Evolutionary conservation across 805 yeast genomes (phyloP), one percentile per base, ranked within the genome.

Genomic region (Candida nonsorbophila): DNA sequence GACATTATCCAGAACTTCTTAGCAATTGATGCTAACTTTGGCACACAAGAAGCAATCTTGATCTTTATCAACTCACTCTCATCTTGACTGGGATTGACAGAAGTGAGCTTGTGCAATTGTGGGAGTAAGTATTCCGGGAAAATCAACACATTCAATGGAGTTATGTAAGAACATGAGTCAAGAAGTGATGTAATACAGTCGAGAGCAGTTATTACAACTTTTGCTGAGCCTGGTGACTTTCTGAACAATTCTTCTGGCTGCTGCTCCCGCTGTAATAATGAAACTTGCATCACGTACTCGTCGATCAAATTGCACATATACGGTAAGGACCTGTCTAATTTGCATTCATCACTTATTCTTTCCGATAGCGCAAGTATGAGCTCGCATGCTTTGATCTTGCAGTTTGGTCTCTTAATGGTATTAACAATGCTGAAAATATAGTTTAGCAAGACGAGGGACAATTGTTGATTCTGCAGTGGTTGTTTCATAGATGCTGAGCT

Each of bases 71-170:
- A 11, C 82, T 45, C 25, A 37, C 36, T 14, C 25, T 43, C 32
- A 37, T 37, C 15, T 43, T 56, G 6, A 5, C 20, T 25, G 13
- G 14, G 11, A 7, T 45, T 48, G 2, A 33, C 29, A 8, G 17
- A 23, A n/a, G 23, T 17, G 8, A 34, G 28, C 25, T 34, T 28
- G 11, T 22, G 25, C 5, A 90, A 48, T 32, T 82, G 71, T 0
- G 96, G 97, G 4, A 84, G 47, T 14, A 90, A 60, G 50, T 86
- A 90, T 40, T 88, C 97, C 0, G 87, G 74, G 46, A 87, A 86
- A 3, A 90, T 58, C 26, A 77, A 69, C 11, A 74, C 81, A 47
- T 92, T 90, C 20, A 85, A 70, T 0, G 90, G 84, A 0, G 83
- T 77, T 7, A 88, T 67, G 1, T 67, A 65, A 15, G 75, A 72